These are phyloP conservation scores for Dianthus caryophyllus DNA, from an alignment of 148 eudicot genomes.

Conservation along the genomic window DNA sequence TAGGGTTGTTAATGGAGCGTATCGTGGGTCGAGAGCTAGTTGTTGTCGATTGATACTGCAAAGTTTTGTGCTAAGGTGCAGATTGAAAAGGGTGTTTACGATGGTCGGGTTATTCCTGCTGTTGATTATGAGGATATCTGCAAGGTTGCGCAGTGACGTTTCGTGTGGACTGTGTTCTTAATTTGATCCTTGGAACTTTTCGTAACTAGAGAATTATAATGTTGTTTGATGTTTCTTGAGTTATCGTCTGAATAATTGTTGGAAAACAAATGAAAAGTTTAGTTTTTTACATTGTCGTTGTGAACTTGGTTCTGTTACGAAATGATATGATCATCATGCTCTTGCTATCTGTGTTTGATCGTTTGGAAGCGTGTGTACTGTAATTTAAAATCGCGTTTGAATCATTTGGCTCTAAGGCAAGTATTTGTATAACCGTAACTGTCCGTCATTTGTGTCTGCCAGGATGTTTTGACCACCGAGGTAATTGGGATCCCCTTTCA, in stretches of 20 bases:
- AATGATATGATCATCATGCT: neutral
- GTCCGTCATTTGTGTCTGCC: neutral
- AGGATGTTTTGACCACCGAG: neutral
- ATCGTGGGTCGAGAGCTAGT: conserved; percentile 69
- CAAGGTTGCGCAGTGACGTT: conserved; percentile 20
- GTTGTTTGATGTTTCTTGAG: neutral
- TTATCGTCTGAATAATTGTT: neutral
- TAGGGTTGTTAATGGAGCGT: conserved; percentile 85
- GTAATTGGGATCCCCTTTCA: neutral
- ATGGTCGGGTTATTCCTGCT: conserved; percentile 74
- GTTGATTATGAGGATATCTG: conserved; percentile 81
- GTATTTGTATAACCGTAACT: neutral
- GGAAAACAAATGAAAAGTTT: too few species aligned
- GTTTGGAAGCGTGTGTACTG: neutral
- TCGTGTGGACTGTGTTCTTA: neutral
- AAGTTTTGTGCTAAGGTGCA: conserved; percentile 79
- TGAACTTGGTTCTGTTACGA: neutral
- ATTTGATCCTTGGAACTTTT: neutral
- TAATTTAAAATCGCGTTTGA: neutral
- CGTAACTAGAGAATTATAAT: neutral
- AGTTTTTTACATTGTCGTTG: neutral
- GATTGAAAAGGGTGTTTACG: conserved; percentile 84
- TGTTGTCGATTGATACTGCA: conserved; percentile 54
- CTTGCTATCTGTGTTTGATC: neutral
- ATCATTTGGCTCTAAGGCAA: neutral